Evolutionary conservation across 2,329 filamentous ascomycete genomes (phyloP).

Genomic region (Metarhizium anisopliae): DNA sequence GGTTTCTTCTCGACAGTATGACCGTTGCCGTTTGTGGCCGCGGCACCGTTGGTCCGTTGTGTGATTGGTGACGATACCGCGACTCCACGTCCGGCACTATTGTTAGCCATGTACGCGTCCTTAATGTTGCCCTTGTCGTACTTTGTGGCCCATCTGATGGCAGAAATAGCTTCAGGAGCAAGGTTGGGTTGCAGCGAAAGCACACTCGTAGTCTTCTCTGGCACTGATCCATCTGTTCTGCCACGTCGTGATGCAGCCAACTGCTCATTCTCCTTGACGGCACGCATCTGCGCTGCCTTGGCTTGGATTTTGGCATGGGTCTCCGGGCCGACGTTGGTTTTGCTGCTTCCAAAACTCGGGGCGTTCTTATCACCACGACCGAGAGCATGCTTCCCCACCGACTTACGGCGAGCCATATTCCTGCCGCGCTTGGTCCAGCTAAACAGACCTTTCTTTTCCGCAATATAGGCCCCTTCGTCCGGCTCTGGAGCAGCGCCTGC

Average conservation of each 20-base stretch:
- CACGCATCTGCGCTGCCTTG: slow-evolving; percentile 76
- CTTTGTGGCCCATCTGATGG: slow-evolving; percentile 93
- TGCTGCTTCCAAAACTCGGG: slow-evolving; percentile 49
- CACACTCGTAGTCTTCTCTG: slow-evolving; percentile 76
- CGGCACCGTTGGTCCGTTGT: slow-evolving; percentile 20
- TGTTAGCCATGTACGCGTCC: slow-evolving; percentile 74
- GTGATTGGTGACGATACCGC: slow-evolving; percentile 24
- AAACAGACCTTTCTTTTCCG: slow-evolving; percentile 92
- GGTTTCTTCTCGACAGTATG: slow-evolving; percentile 9
- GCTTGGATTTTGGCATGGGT: slow-evolving; percentile 91
- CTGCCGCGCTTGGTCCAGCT: slow-evolving; percentile 69
- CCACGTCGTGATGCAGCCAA: slow-evolving; percentile 38
- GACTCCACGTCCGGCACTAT: slow-evolving; percentile 59
- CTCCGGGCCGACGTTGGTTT: slow-evolving; percentile 77
- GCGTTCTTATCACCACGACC: slow-evolving; percentile 35
- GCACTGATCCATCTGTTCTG: slow-evolving; percentile 48
- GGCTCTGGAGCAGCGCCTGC: slow-evolving; percentile 85
- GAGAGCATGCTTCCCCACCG: slow-evolving; percentile 53
- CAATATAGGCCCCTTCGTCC: slow-evolving; percentile 78
- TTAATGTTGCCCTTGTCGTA: slow-evolving; percentile 87
- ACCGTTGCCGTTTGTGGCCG: slow-evolving; percentile 6
- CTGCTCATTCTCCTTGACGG: slow-evolving; percentile 54
- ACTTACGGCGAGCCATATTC: slow-evolving; percentile 57
- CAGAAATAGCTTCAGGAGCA: slow-evolving; percentile 77
- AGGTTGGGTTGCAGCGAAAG: slow-evolving; percentile 81